A percentile compares a stretch with the other conserved stretches of the same genome.
phyloP scores from a whole-genome alignment of 1,284 basidiomycete species.

The Sphagnurus paluster region DNA sequence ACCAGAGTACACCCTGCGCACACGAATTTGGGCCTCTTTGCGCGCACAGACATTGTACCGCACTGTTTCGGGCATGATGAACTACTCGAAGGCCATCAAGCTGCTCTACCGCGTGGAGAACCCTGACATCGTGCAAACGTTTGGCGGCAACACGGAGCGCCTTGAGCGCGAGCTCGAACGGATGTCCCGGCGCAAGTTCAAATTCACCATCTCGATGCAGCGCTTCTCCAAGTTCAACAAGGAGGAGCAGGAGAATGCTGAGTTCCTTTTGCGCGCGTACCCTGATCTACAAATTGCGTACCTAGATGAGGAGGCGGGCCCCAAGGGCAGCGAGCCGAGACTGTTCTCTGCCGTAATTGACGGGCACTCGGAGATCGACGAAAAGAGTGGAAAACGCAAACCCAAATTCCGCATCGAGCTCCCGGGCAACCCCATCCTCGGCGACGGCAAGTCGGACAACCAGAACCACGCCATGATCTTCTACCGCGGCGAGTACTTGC shows the following conservation, averaged over 20 bases:
- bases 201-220: constrained; percentile 99
- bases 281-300: constrained; percentile 99
- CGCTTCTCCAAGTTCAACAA: constrained; percentile 99
- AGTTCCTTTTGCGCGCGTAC: constrained; percentile 97
- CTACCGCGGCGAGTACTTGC: constrained; percentile 98
- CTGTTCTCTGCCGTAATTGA: constrained; percentile 96
- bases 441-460: constrained; percentile 99
- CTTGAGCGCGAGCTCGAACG: constrained; percentile 96
- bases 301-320: constrained; percentile 91
- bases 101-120: constrained; percentile 98
- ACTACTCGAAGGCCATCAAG: constrained; percentile 99
- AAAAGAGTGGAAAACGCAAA: constrained; percentile 85
- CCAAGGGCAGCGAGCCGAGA: constrained; percentile 87
- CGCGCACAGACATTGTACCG: constrained; percentile 98
- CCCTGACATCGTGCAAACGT: constrained; percentile 96
- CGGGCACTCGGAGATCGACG: constrained; percentile 95
- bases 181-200: constrained; percentile 98
- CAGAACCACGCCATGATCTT: constrained; percentile 99
- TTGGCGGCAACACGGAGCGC: constrained; percentile 96
- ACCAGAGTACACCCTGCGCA: constrained; percentile 97
- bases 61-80: constrained; percentile 99
- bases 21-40: constrained; percentile 98
- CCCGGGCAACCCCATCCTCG: constrained; percentile 99
- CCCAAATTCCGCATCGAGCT: constrained; percentile 99
- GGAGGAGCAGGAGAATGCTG: constrained; percentile 98